These are phyloP conservation scores for Thymus quinquecostatus DNA, from an alignment of 257 asterid species.

Conservation along the genomic window DNA sequence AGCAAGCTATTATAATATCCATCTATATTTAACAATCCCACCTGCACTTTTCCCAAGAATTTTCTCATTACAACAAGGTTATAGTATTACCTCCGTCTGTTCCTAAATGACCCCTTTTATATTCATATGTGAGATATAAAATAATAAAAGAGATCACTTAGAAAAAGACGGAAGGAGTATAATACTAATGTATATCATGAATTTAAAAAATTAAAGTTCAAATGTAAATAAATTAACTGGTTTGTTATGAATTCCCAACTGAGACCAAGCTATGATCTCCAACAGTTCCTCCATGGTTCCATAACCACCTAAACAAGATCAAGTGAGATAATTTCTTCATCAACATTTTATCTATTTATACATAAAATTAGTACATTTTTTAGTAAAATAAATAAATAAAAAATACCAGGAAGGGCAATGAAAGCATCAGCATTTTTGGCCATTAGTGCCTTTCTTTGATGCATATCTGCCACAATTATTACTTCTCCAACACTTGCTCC, in stretches of 20 bases:
- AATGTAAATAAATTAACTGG: slow-evolving; percentile 44
- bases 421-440: slow-evolving; percentile 74
- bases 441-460: slow-evolving; percentile 76
- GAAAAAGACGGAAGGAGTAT: too few relatives aligned
- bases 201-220: slow-evolving; percentile 12
- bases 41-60: slow-evolving; percentile 34
- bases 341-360: neutral
- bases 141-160: too few relatives aligned
- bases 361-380: too few relatives aligned
- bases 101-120: too few relatives aligned
- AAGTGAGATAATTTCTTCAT: slow-evolving; percentile 7
- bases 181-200: too few relatives aligned
- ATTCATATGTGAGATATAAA: too few relatives aligned
- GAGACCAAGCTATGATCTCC: slow-evolving; percentile 77
- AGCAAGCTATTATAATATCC: slow-evolving; percentile 71
- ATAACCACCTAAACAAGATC: slow-evolving; percentile 57
- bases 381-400: too few relatives aligned
- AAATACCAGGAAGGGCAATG: slow-evolving; percentile 74
- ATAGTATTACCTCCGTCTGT: too few relatives aligned
- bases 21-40: slow-evolving; percentile 72
- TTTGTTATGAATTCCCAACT: slow-evolving; percentile 70
- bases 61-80: too few relatives aligned
- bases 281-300: slow-evolving; percentile 81
- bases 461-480: slow-evolving; percentile 68
- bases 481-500: slow-evolving; percentile 59